Base-by-base conservation (phyloP, 2,329 filamentous ascomycete species). In the Cladophialophora immunda region DNA sequence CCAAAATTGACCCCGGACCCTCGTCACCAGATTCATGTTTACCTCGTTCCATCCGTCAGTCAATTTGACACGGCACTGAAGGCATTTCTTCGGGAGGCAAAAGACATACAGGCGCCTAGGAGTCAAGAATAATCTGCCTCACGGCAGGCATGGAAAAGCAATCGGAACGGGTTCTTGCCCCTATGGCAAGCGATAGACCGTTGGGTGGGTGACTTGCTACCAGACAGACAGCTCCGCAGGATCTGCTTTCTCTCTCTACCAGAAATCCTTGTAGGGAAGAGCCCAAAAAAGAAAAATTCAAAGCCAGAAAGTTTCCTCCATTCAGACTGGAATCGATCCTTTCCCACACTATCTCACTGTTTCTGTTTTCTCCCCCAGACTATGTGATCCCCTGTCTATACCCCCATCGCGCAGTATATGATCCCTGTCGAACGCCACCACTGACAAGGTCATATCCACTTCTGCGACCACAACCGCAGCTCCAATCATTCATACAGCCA, bases 21-120 rank as follows among this genome's bases (percentile, higher is more conserved):
- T 25, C 19, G 22, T 19, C 38, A 50, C 6, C 19, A 25, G 11
- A 25, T 4, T 11, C 19, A 50, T 25, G 9, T 50, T 50, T 50
- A 50, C 22, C 45, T 50, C 3, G 45, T 50, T 50, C 38, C 38
- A 41, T 50, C 45, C 22, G 19, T 50, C 19, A 6, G 22, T 11
- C 45, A 25, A 50, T 50, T 25, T 50, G 45, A 50, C 45, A 11
- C 13, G 45, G 45, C 22, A 50, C 9, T 50, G 45, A 50, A 22
- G 25, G 45, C 45, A 50, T 50, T 50, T 50, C 45, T 50, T 50
- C 22, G 8, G 45, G 19, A 25, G 22, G 45, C 45, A 25, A 50
- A 50, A 50, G 45, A 50, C 19, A 13, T 50, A 25, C 45, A 50
- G 45, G 45, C 45, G 45, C 22, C 8, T 13, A 11, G 3, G 45